Conservation (phyloP, 2,329 filamentous ascomycete species). For the Myriosclerotinia scirpicola region DNA sequence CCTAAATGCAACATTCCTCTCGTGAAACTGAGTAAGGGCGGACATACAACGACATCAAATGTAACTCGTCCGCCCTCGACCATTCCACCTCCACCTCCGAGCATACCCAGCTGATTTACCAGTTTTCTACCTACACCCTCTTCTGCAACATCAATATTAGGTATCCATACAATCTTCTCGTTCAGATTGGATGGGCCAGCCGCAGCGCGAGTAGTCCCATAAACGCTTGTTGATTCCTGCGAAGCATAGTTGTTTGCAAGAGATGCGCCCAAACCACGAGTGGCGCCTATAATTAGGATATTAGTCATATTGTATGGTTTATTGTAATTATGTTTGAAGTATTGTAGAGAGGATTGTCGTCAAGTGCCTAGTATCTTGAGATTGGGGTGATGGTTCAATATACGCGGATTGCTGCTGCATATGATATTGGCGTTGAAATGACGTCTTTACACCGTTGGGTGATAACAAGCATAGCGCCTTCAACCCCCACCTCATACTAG, state of each 20-base stretch:
- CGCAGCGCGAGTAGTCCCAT: conserved; percentile 57
- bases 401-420: too few relatives aligned
- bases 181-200: conserved; percentile 45
- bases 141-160: conserved; percentile 55
- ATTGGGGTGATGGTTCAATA: neutral
- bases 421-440: neutral
- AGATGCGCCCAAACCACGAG: conserved; percentile 64
- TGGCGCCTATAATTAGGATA: conserved; percentile 66
- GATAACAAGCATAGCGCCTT: conserved; percentile 7
- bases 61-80: conserved; percentile 39
- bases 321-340: neutral
- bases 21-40: neutral
- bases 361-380: neutral
- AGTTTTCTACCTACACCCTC: conserved; percentile 50
- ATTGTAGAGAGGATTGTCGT: neutral
- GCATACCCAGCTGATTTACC: conserved; percentile 45
- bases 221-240: conserved; percentile 51
- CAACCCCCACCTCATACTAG: neutral
- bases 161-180: conserved; percentile 55
- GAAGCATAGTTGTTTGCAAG: conserved; percentile 59
- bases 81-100: conserved; percentile 36
- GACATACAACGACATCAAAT: conserved; percentile 49
- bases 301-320: neutral
- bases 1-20: neutral
- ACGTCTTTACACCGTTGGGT: conserved; percentile 1